Percentiles rank a stretch among this genome's conserved stretches.
These are phyloP conservation scores for Mycena metata DNA, from an alignment of 768 basidiomycete genomes.

Conservation along the genomic window DNA sequence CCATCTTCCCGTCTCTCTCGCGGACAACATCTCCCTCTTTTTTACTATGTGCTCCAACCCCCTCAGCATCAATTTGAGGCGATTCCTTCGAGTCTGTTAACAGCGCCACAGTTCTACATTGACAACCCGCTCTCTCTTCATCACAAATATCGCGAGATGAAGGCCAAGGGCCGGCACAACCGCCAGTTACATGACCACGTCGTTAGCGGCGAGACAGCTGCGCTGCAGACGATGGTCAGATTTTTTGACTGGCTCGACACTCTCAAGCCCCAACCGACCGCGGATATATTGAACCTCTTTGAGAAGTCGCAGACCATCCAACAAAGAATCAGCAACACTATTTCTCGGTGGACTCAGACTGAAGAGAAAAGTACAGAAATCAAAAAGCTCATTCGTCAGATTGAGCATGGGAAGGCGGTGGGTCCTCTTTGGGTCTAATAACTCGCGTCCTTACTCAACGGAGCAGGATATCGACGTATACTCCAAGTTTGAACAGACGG, in stretches of 20 bases:
- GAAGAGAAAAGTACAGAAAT: conserved; percentile 30
- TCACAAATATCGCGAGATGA: neutral
- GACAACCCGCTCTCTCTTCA: conserved; percentile 33
- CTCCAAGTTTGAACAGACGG: too few species aligned
- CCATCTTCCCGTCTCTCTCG: conserved; percentile 41
- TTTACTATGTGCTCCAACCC: conserved; percentile 40
- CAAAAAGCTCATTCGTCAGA: conserved; percentile 25
- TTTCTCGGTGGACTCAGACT: conserved; percentile 33
- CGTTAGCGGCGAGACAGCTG: conserved; percentile 8
- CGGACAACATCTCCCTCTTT: conserved; percentile 42
- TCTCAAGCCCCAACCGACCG: conserved; percentile 34
- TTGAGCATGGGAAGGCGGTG: too few species aligned
- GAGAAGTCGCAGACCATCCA: conserved; percentile 33
- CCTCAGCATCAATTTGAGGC: conserved; percentile 38
- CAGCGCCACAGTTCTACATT: conserved; percentile 20
- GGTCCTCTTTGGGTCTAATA: too few species aligned
- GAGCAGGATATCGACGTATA: too few species aligned
- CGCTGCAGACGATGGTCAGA: conserved; percentile 21
- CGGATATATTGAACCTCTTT: conserved; percentile 28
- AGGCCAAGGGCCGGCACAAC: conserved; percentile 10
- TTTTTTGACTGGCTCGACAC: conserved; percentile 37
- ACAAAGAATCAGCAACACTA: conserved; percentile 23
- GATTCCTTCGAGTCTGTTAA: conserved; percentile 35
- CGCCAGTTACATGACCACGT: conserved; percentile 8
- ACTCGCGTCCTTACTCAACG: too few species aligned